Conservation (phyloP, 1,284 basidiomycete genomes). For the Marasmius fiardii region DNA sequence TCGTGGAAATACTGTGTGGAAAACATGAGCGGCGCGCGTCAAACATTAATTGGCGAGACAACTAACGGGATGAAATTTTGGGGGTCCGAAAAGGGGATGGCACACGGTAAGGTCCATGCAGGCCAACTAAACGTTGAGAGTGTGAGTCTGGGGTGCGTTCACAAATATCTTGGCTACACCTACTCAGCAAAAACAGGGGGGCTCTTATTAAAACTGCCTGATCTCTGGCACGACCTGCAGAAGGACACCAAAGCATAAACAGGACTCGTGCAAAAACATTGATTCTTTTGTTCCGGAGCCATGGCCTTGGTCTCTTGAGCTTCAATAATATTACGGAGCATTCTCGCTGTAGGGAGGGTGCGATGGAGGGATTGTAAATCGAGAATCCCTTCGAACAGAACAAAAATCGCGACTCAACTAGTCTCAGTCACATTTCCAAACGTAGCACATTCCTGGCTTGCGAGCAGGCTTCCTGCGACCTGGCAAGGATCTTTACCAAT, state of each 20-base stretch:
- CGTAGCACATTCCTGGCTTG: not conserved
- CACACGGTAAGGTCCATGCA: too few species aligned
- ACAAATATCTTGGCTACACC: not conserved
- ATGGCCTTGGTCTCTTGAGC: not conserved
- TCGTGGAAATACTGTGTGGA: too few species aligned
- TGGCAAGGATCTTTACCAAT: not conserved
- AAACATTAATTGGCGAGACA: too few species aligned
- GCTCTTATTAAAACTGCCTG: not conserved
- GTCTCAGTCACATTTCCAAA: not conserved
- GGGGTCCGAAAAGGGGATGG: too few species aligned
- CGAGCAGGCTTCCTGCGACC: not conserved
- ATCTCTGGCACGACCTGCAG: slow-evolving; percentile 20
- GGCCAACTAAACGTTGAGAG: too few species aligned
- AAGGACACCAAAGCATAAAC: slow-evolving; percentile 22
- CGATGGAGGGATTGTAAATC: not conserved
- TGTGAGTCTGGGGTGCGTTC: too few species aligned
- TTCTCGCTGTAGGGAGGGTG: too few species aligned
- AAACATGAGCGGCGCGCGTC: too few species aligned
- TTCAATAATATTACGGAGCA: not conserved
- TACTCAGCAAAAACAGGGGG: not conserved
- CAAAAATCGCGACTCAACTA: not conserved
- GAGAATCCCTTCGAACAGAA: not conserved
- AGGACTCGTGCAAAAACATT: slow-evolving; percentile 15
- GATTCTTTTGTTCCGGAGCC: not conserved
- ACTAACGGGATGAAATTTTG: too few species aligned